Conservation (phyloP, 495 filamentous ascomycete species). For the Podospora tetraspora region DNA sequence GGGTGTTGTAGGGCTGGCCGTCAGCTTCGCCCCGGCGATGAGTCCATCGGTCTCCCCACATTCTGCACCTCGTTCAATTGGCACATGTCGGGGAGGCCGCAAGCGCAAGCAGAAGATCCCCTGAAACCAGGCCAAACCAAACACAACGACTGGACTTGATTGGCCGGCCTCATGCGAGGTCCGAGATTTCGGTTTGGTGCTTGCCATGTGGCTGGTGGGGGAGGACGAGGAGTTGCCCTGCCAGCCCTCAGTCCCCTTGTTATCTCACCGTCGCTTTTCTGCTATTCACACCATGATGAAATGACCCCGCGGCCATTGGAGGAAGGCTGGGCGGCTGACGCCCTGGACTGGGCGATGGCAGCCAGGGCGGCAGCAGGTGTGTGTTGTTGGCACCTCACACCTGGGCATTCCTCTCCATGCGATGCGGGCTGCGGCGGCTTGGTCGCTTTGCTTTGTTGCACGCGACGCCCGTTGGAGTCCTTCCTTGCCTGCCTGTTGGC, state of each 20-base stretch:
- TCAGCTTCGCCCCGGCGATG: background rate
- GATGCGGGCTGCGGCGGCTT: no score
- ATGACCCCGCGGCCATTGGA: constrained; percentile 4
- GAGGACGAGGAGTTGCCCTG: background rate
- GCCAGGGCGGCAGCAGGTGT: background rate
- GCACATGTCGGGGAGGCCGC: background rate
- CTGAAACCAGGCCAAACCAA: background rate
- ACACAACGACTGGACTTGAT: background rate
- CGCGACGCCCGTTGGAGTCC: no score
- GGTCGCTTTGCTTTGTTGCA: no score
- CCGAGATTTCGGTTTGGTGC: background rate
- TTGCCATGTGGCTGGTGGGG: background rate
- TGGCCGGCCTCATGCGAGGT: background rate
- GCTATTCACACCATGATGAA: background rate
- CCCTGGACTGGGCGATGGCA: background rate
- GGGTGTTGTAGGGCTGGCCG: background rate
- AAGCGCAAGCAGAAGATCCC: background rate
- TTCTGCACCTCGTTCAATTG: background rate
- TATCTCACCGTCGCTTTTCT: background rate
- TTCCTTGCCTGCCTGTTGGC: background rate
- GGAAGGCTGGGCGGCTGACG: background rate
- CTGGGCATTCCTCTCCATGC: background rate
- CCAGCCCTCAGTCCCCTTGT: background rate
- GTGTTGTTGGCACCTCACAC: background rate
- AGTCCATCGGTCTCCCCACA: no score